phyloP scores from a whole-genome alignment of 352 stramenopile genomes.

The Phytophthora multivora region DNA sequence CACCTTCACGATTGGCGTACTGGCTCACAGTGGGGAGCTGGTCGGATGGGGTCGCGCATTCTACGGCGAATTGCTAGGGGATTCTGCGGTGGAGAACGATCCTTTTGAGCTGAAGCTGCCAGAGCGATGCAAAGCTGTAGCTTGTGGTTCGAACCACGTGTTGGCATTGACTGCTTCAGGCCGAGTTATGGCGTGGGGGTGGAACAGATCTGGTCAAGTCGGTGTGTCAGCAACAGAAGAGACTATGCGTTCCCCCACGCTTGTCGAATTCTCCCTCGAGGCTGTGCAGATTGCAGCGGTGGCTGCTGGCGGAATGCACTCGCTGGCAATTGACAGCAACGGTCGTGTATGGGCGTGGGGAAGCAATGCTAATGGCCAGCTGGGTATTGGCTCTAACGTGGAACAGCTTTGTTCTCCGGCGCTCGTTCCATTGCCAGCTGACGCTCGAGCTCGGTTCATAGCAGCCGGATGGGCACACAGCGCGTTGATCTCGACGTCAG shows the following conservation, averaged over 20 bases:
- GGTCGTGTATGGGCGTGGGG: constrained; percentile 69
- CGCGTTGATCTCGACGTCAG: constrained; percentile 40
- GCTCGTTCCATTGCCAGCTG: constrained; percentile 11
- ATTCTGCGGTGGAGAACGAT: neutral
- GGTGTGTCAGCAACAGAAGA: constrained; percentile 11
- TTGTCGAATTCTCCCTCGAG: constrained; percentile 31
- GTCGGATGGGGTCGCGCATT: constrained; percentile 70
- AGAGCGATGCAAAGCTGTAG: constrained; percentile 42
- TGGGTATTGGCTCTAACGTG: constrained; percentile 36
- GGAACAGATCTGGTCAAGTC: constrained; percentile 52
- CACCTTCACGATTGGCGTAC: constrained; percentile 52
- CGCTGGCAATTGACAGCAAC: constrained; percentile 48
- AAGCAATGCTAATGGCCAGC: constrained; percentile 61
- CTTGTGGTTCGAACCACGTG: constrained; percentile 67
- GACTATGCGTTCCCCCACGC: constrained; percentile 21
- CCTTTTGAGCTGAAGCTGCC: constrained; percentile 19
- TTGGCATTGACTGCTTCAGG: constrained; percentile 46
- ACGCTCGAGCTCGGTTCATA: constrained; percentile 14
- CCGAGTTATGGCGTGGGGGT: constrained; percentile 59
- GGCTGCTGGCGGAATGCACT: constrained; percentile 66
- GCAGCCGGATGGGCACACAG: constrained; percentile 64
- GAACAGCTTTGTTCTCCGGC: constrained; percentile 7
- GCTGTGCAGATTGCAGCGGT: constrained; percentile 24
- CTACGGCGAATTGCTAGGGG: constrained; percentile 58
- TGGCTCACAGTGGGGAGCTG: constrained; percentile 36